Conservation (phyloP, 768 basidiomycete species). For the Suillus bovinus region DNA sequence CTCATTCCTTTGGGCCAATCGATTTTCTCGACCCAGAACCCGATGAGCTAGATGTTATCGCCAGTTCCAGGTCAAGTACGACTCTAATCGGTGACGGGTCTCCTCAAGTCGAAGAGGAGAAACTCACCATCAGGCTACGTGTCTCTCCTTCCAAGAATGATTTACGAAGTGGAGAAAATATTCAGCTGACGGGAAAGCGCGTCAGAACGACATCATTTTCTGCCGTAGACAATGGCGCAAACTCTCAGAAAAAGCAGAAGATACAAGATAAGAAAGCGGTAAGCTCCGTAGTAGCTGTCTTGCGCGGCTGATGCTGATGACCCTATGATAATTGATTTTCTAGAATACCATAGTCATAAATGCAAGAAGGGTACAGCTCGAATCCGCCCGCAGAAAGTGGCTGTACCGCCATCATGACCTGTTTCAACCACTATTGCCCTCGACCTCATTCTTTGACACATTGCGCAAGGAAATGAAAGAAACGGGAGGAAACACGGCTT, state of each 20-base stretch:
- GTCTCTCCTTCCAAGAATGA: constrained; percentile 9
- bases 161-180: neutral
- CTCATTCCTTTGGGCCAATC: neutral
- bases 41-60: constrained; percentile 34
- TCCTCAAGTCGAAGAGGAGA: constrained; percentile 15
- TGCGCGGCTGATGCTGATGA: neutral
- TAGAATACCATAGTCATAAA: constrained; percentile 45
- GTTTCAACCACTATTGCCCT: constrained; percentile 49
- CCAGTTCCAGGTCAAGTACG: constrained; percentile 25
- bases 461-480: constrained; percentile 34
- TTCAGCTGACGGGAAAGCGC: constrained; percentile 19
- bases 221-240: neutral
- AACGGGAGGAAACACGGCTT: constrained; percentile 26
- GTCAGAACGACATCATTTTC: constrained; percentile 13
- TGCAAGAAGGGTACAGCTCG: constrained; percentile 37
- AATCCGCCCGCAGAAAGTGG: constrained; percentile 47
- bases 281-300: constrained; percentile 10
- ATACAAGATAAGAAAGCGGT: constrained; percentile 43
- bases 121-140: constrained; percentile 14
- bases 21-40: neutral
- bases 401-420: constrained; percentile 43
- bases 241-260: constrained; percentile 32
- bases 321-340: neutral
- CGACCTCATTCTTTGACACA: constrained; percentile 39
- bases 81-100: constrained; percentile 31